Evolutionary conservation across 139 green algal species (phyloP), one percentile per base, ranked within the genome.

Genomic region (Dunaliella primolecta): DNA sequence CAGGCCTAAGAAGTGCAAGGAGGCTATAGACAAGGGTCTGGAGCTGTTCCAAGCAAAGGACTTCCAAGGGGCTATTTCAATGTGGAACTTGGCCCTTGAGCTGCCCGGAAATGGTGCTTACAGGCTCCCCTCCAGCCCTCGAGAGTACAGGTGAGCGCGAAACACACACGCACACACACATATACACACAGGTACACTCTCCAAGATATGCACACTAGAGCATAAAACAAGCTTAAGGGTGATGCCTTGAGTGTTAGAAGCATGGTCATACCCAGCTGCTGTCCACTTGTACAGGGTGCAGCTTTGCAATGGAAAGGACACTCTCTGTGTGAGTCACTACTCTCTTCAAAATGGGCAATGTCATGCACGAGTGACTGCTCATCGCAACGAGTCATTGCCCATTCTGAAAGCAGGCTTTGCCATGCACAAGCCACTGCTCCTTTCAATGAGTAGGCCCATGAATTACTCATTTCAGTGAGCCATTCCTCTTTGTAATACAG

Each of bases 31-130:
- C 46, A 75, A 83, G 36, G 93, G 93, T 0, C 84, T 96, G 30
- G 80, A 87, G 36, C 74, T 86, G 25, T 95, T 93, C 55, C 38
- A 88, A 31, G 2, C 46, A 3, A 80, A 88, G 86, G 20, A 89
- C 35, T 90, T 86, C 30, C 75, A 87, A 23, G 77, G 74, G 33
- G 93, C 93, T 2, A 89, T 96, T 2, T 86, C 88, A 23, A 64
- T 94, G 25, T 96, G 94, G 83, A 92, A 94, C 85, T 35, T 91
- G 15, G 87, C 93, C 0, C 85, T 95, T 78, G 93, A 94, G 82
- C 87, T 95, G 75, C 91, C 93, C 7, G 90, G 93, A 30, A 91
- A 90, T 75, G 89, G 91, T 20, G 87, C 89, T 0, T 91, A 93
- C 77, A 83, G 90, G 1, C 34, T 93, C 57, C 38, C 87, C 0